Base-by-base conservation (phyloP, 257 asterid species). In the Ligustrum vulgare region DNA sequence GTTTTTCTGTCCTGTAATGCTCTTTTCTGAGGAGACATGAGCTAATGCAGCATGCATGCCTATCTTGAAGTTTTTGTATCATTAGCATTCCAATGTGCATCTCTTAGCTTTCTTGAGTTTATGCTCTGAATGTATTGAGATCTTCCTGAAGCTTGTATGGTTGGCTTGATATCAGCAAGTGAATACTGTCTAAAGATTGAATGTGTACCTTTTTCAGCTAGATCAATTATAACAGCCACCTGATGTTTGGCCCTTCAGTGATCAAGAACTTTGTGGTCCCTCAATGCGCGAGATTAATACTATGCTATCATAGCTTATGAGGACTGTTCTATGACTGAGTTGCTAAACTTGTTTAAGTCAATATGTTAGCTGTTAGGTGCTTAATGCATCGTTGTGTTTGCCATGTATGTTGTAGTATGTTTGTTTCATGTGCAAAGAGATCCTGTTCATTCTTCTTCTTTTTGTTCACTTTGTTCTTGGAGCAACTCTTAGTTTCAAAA, bases 1-100 rank as follows among this genome's bases (percentile, higher is more conserved):
- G 54, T 73, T 67, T 15, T 66, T 71, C 31, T 65, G 51, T 71
- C 73, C 72, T 72, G 64, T 56, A 8, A 45, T 67, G 16, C 70
- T 70, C 41, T 81, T 76, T 74, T 63, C 72, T 45, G 22, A 70
- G 56, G 68, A 68, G 36, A 22, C 49, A n/a, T 76, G 77, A 66
- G 47, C 72, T 75, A 67, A 66, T 36, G 8, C 45, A 71, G 45
- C 36, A 71, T 70, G n/a, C 77, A 37, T 15, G 43, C 67, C 47
- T 78, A 18, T 36, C 73, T 20, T 64, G 72, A 70, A 43, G 28
- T 62, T 73, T 73, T 77, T 69, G 56, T 68, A 15, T 66, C 64
- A 70, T 12, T 37, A 35, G 76, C 15, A 67, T 15, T 32, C n/a
- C 2, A 5, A 12, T 11, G 9, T 23, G 20, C 33, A 37, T 36